These are phyloP conservation scores for Pyricularia grisea DNA, from an alignment of 2,329 filamentous ascomycete genomes.

Conservation along the genomic window DNA sequence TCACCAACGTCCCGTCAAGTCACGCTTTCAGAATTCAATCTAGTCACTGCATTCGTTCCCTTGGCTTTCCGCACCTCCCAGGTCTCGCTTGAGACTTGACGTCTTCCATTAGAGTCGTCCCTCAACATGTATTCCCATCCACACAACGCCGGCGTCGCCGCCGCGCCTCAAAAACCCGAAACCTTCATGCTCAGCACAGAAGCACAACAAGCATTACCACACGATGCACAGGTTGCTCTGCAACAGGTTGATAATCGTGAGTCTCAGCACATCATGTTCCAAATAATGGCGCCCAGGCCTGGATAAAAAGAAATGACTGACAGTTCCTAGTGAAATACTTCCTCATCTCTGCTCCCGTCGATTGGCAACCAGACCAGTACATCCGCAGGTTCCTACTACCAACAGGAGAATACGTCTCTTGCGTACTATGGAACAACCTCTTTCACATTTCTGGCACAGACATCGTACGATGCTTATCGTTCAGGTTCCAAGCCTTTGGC, in stretches of 20 bases:
- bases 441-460: slow-evolving; percentile 99
- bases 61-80: not conserved
- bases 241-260: slow-evolving; percentile 97
- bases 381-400: slow-evolving; percentile 92
- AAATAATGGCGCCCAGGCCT: slow-evolving; percentile 1
- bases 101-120: not conserved
- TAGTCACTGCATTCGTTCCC: not conserved
- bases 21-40: not conserved
- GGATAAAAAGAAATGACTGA: not conserved
- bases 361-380: slow-evolving; percentile 95
- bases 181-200: slow-evolving; percentile 98
- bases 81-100: slow-evolving; percentile 1
- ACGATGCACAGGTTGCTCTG: slow-evolving; percentile 92
- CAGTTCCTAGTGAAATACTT: slow-evolving; percentile 83
- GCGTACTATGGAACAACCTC: slow-evolving; percentile 97
- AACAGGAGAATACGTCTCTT: slow-evolving; percentile 97
- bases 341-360: slow-evolving; percentile 94
- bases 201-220: slow-evolving; percentile 90
- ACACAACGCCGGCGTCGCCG: slow-evolving; percentile 62
- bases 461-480: slow-evolving; percentile 95
- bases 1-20: not conserved
- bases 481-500: slow-evolving; percentile 97
- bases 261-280: slow-evolving; percentile 25
- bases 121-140: slow-evolving; percentile 66
- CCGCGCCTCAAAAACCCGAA: slow-evolving; percentile 82